A percentile compares a stretch with the other conserved stretches of the same genome.
phyloP scores from a whole-genome alignment of 2,329 filamentous ascomycete genomes.

The Paraphoma chrysanthemicola region DNA sequence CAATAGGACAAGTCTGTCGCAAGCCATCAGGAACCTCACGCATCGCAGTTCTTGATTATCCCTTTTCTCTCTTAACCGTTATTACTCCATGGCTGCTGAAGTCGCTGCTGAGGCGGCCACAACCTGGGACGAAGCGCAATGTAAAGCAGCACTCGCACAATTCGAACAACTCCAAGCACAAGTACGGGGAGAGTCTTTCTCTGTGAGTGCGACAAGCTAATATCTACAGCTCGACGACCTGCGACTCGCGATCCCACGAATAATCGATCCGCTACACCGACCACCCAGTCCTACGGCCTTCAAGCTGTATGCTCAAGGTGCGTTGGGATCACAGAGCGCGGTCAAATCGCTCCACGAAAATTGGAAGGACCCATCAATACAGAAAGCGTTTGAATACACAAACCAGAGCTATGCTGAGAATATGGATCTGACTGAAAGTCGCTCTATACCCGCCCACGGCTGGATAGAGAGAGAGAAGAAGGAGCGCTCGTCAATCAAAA shows the following conservation, averaged over 20 bases:
- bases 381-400: constrained; percentile 42
- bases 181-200: constrained; percentile 28
- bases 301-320: constrained; percentile 47
- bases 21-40: background rate
- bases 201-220: constrained; percentile 5
- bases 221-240: constrained; percentile 49
- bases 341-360: constrained; percentile 46
- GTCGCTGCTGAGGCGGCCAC: constrained; percentile 19
- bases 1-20: too few species aligned
- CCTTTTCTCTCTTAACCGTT: background rate
- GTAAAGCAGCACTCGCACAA: constrained; percentile 52
- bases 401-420: constrained; percentile 37
- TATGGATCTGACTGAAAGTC: constrained; percentile 29
- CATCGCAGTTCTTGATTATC: background rate
- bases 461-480: constrained; percentile 44
- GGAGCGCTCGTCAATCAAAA: constrained; percentile 22
- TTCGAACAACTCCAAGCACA: constrained; percentile 54
- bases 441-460: constrained; percentile 46
- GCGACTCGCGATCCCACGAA: constrained; percentile 51
- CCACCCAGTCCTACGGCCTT: constrained; percentile 43
- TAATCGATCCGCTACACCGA: constrained; percentile 49
- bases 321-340: constrained; percentile 43
- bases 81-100: constrained; percentile 23
- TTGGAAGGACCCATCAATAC: constrained; percentile 48
- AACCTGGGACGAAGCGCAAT: constrained; percentile 50